These are phyloP conservation scores for Earliella scabrosa DNA, from an alignment of 1,284 basidiomycete species.

Conservation along the genomic window DNA sequence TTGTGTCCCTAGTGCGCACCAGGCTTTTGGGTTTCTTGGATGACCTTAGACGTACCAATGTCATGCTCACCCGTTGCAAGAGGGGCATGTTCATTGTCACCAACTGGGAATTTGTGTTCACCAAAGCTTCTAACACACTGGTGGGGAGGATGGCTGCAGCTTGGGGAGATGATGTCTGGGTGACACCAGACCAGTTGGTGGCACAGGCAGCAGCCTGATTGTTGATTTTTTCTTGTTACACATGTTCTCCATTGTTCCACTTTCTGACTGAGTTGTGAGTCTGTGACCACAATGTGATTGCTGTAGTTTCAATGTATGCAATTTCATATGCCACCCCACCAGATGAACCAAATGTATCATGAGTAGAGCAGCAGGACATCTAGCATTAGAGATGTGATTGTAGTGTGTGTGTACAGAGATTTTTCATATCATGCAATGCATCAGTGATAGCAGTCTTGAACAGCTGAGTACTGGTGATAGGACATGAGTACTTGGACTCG, in stretches of 20 bases:
- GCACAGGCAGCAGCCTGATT: constrained; percentile 29
- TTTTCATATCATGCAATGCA: constrained; percentile 76
- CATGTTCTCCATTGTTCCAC: too few relatives aligned
- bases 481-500: constrained; percentile 84
- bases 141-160: constrained; percentile 50
- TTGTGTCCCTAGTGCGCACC: constrained; percentile 63
- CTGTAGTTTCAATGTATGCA: too few relatives aligned
- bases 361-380: too few relatives aligned
- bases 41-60: constrained; percentile 60
- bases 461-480: constrained; percentile 70
- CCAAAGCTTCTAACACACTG: constrained; percentile 47
- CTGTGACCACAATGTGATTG: too few relatives aligned
- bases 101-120: constrained; percentile 56
- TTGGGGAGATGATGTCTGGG: constrained; percentile 46
- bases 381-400: constrained; percentile 22
- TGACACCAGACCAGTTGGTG: constrained; percentile 43
- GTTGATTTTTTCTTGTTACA: neutral
- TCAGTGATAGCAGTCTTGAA: constrained; percentile 75
- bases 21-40: constrained; percentile 50
- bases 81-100: constrained; percentile 69
- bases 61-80: constrained; percentile 72
- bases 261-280: too few relatives aligned
- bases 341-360: constrained; percentile 6
- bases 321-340: too few relatives aligned
- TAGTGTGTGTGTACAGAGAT: constrained; percentile 42